Evolutionary conservation across 2,329 filamentous ascomycete genomes (phyloP).

Genomic region (Paecilomyces sp.): DNA sequence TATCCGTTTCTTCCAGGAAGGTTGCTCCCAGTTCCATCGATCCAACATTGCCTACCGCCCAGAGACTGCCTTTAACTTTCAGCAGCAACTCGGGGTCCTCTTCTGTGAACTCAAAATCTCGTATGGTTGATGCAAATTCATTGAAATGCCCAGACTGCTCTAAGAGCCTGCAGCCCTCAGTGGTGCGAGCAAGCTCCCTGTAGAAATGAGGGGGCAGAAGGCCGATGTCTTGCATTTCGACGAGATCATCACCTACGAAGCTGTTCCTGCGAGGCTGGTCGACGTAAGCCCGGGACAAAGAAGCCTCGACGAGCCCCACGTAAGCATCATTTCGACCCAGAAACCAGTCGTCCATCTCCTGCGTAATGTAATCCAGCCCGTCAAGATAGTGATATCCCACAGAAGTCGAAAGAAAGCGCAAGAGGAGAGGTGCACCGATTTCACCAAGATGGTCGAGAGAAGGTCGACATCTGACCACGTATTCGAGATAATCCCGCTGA

Average conservation of each 20-base stretch:
- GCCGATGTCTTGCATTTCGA: constrained; percentile 52
- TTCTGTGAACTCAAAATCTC: constrained; percentile 75
- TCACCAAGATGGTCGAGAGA: constrained; percentile 93
- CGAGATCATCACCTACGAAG: constrained; percentile 47
- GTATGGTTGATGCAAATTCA: constrained; percentile 83
- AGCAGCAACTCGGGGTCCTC: constrained; percentile 79
- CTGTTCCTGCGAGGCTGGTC: constrained; percentile 44
- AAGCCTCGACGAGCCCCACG: constrained; percentile 90
- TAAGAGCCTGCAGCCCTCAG: constrained; percentile 83
- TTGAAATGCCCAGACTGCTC: constrained; percentile 93
- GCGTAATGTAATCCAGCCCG: constrained; percentile 95
- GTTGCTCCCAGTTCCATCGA: constrained; percentile 96
- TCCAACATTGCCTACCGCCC: constrained; percentile 96
- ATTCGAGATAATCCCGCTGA: constrained; percentile 81
- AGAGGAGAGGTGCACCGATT: constrained; percentile 84
- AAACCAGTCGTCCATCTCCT: constrained; percentile 99
- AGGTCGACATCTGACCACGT: constrained; percentile 91
- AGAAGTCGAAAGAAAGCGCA: constrained; percentile 90
- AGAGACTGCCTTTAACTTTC: constrained; percentile 94
- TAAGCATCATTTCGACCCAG: constrained; percentile 95
- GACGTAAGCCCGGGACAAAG: constrained; percentile 73
- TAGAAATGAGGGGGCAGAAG: constrained; percentile 95
- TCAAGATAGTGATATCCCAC: constrained; percentile 97
- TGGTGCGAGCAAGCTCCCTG: constrained; percentile 83
- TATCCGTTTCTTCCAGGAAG: constrained; percentile 83